Evolutionary conservation across 257 asterid species (phyloP).

Genomic region (Nicotiana sylvestris): DNA sequence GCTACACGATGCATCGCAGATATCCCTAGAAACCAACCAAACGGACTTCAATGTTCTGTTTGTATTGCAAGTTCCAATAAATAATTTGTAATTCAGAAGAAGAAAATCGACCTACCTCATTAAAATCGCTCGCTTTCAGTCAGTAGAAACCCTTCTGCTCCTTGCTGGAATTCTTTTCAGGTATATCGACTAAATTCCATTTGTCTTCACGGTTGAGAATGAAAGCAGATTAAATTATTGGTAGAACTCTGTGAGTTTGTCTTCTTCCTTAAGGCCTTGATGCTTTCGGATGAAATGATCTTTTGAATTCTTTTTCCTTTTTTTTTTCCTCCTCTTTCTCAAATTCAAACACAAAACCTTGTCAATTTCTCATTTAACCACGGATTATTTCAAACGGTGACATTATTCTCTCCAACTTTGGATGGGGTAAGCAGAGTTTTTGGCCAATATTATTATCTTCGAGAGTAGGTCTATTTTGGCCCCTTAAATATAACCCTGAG

Average conservation of each 20-base stretch:
- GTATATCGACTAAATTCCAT: neutral
- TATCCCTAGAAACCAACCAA: slow-evolving; percentile 25
- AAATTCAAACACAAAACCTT: neutral
- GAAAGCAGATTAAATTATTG: neutral
- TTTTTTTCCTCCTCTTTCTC: neutral
- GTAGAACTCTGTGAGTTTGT: neutral
- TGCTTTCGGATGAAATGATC: neutral
- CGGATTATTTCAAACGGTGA: no score
- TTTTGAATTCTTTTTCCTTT: neutral
- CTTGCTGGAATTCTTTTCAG: neutral
- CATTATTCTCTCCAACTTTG: no score
- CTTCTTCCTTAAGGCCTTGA: neutral
- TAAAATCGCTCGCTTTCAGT: neutral
- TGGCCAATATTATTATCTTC: no score
- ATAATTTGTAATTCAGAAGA: neutral
- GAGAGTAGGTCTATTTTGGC: no score
- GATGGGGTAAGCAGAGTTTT: no score
- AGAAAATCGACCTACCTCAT: neutral
- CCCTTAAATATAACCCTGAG: no score
- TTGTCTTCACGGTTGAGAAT: neutral
- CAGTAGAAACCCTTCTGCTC: neutral
- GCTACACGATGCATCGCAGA: slow-evolving; percentile 90
- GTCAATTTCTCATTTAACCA: neutral
- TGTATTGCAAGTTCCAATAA: neutral
- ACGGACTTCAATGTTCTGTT: neutral